Conservation (phyloP, 1,284 basidiomycete genomes). For the Apiotrichum brassicae region DNA sequence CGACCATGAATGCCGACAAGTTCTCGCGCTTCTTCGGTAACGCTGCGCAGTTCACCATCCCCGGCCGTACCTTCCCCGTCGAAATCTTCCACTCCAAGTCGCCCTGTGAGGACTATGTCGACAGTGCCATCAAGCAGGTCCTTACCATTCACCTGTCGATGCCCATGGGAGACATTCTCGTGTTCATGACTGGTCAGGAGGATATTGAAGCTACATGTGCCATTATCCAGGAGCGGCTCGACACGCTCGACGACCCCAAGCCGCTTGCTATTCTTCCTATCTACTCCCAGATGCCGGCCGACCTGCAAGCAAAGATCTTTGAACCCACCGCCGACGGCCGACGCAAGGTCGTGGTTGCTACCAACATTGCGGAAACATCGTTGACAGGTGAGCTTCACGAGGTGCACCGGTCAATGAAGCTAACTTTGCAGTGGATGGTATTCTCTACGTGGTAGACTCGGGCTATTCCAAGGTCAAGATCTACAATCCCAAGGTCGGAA, state of each 20-base stretch:
- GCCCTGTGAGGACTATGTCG: slow-evolving; percentile 98
- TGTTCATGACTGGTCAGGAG: slow-evolving; percentile 99
- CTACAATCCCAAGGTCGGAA: slow-evolving; percentile 97
- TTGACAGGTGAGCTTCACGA: slow-evolving; percentile 68
- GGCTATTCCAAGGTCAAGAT: slow-evolving; percentile 98
- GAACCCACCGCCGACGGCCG: slow-evolving; percentile 89
- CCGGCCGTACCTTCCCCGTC: slow-evolving; percentile 96
- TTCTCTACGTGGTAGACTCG: slow-evolving; percentile 91
- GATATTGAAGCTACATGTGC: slow-evolving; percentile 95
- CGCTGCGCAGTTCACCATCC: slow-evolving; percentile 93
- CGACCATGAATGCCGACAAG: slow-evolving; percentile 99
- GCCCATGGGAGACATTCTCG: slow-evolving; percentile 90
- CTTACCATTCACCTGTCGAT: slow-evolving; percentile 91
- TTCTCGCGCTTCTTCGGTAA: slow-evolving; percentile 94
- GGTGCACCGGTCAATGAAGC: too few relatives aligned
- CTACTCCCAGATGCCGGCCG: slow-evolving; percentile 99
- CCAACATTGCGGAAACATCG: slow-evolving; percentile 98
- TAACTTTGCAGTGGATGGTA: slow-evolving; percentile 86
- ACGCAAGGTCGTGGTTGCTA: slow-evolving; percentile 94
- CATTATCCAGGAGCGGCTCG: slow-evolving; percentile 82
- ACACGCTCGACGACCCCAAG: slow-evolving; percentile 82
- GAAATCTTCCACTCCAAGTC: slow-evolving; percentile 94
- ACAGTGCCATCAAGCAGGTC: slow-evolving; percentile 94
- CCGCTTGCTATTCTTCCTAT: slow-evolving; percentile 86
- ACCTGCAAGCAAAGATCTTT: slow-evolving; percentile 97